Base-by-base conservation (phyloP, 1,284 basidiomycete genomes). In the Lentinula novae-zelandiae region DNA sequence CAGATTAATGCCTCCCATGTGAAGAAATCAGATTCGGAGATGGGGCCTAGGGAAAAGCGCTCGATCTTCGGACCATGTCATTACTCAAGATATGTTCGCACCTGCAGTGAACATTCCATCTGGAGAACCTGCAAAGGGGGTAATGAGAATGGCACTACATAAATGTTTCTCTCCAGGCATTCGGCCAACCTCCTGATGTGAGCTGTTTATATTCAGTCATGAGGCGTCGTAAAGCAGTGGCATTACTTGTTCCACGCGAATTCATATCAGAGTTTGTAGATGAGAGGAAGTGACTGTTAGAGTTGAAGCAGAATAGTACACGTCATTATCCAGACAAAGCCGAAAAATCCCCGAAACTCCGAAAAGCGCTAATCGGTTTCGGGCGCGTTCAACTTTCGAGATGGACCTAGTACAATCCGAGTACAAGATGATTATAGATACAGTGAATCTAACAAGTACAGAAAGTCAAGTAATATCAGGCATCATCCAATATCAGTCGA, bases 1-100 rank as follows among this genome's bases (percentile, higher is more conserved):
- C 88, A 90, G 63, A 99, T 96, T 67, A 99, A 82, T 15, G 96
- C 96, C 76, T 98, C 97, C 97, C 97, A 99, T 65, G 90, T 91
- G 73, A 99, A 94, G 80, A 99, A 96, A 78, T 99, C 95, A 66
- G 91, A 88, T 76, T 99, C 96, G 52, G 90, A 89, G 69, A 98
- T 83, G 50, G 95, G 95, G 0, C 94, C 93, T 88, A 63, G 62
- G 61, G 56, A 58, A 58, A 46, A 44, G 49, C 20, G 36, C 3
- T 50, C 20, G 27, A 15, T 15, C 60, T 40, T 42, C 48, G 17
- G 51, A 56, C 17, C 58, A 63, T 38, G 12, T 9, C 50, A 46
- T 20, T 5, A 7, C 12, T 27, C 27, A 27, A 12, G 60, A 51
- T 20, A 60, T 46, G 17, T 46, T 52, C 68, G 58, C 68, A 86